Evolutionary conservation across 805 yeast genomes (phyloP), one percentile per base, ranked within the genome.

Genomic region (Wickerhamiella sergipiensis): DNA sequence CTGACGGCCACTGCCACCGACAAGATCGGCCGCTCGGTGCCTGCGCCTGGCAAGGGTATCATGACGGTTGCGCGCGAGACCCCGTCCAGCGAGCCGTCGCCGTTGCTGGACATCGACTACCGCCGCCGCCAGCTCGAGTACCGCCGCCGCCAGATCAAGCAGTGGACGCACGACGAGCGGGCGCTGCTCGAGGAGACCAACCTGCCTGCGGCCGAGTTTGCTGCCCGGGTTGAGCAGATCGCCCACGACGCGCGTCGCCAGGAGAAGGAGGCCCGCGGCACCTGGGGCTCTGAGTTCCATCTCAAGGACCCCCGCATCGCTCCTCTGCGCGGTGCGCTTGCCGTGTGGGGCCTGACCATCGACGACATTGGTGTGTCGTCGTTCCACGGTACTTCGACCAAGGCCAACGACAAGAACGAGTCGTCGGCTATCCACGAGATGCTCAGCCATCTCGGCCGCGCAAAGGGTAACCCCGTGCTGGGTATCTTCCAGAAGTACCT

Each of bases 1-100:
- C 72, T 89, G 78, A 78, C 96, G 52, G 90, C 96, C 51, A 94
- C 97, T 64, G 98, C 98, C 49, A 79, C 95, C 54, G 99, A 92
- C 71, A 94, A 89, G 81, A 90, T 90, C 68, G 97, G 97, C 67
- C 84, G 97, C 74, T 89, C 97, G 48, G 90, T 92, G 59, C 99
- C 99, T 59, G 98, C 98, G 66, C 99, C 99, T 72, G 99, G 99
- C 69, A 87, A 90, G 75, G 99, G 99, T 83, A 85, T 92, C 59
- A 78, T 92, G 76, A 92, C 98, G 55, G 87, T 95, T 65, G 98
- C 98, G 53, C 83, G 95, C 65, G 98, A 94, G 74, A 80, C 81
- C 65, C 90, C 83, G 61, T 85, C 88, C 60, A 82, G 83, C 70
- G 83, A 78, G 75, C 79, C 83, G 60, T 73, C 92, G 52, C 83